Percentiles rank a stretch among this genome's conserved stretches.
phyloP scores from a whole-genome alignment of 768 basidiomycete species.

The Nidularia sp. region DNA sequence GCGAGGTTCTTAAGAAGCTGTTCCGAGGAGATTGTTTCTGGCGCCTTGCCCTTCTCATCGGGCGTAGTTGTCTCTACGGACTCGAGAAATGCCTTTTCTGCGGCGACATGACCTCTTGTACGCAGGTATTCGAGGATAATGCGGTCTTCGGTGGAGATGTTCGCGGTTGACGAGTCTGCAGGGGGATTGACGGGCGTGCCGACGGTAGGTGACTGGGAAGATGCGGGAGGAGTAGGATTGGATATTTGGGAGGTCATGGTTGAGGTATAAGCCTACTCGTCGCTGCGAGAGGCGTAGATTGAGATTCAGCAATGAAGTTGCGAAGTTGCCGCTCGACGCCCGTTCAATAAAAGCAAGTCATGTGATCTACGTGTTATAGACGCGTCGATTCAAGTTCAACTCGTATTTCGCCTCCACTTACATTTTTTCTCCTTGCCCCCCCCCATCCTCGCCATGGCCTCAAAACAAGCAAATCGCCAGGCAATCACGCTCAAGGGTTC shows the following conservation, averaged over 20 bases:
- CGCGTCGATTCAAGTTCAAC: slow-evolving; percentile 6
- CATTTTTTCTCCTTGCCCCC: slow-evolving; percentile 4
- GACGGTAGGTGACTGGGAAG: slow-evolving; percentile 43
- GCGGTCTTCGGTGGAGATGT: slow-evolving; percentile 33
- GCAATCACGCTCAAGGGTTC: slow-evolving; percentile 96
- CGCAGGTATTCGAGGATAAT: slow-evolving; percentile 46
- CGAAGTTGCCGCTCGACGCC: background rate
- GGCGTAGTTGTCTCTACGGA: slow-evolving; percentile 39
- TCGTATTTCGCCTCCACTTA: slow-evolving; percentile 11
- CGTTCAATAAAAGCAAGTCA: slow-evolving; percentile 5
- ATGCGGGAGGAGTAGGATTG: slow-evolving; percentile 45
- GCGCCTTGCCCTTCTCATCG: slow-evolving; percentile 36
- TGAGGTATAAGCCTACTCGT: background rate
- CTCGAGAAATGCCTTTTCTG: slow-evolving; percentile 45
- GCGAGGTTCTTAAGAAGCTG: slow-evolving; percentile 55
- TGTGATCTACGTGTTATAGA: slow-evolving; percentile 22
- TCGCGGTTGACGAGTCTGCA: slow-evolving; percentile 28
- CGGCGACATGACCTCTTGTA: slow-evolving; percentile 39
- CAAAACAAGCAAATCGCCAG: slow-evolving; percentile 56
- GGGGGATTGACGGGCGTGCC: slow-evolving; percentile 43
- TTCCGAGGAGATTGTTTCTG: slow-evolving; percentile 40
- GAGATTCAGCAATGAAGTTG: background rate
- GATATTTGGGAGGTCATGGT: slow-evolving; percentile 29
- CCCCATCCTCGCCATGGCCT: slow-evolving; percentile 24
- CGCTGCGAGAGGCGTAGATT: background rate